Percentiles rank a stretch among this genome's conserved stretches.
phyloP scores from a whole-genome alignment of 2,329 filamentous ascomycete species.

The Geosmithia putterillii region DNA sequence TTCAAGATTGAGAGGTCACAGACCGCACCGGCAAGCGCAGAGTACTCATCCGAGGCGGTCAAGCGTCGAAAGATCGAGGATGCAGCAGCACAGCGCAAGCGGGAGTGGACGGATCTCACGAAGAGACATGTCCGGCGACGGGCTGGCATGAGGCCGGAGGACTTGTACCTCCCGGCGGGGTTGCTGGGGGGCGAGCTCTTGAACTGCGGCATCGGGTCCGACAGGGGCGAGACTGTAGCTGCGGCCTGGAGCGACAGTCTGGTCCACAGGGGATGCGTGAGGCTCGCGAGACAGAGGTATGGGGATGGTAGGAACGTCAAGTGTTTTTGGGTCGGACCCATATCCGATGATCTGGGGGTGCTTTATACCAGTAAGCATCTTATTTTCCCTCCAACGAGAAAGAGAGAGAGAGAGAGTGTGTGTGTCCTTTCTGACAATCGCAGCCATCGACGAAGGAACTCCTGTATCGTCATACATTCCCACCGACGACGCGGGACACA shows the following conservation, averaged over 20 bases:
- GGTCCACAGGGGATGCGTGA: conserved; percentile 25
- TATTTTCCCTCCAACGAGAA: neutral
- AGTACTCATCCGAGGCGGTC: conserved; percentile 46
- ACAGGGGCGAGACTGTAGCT: conserved; percentile 6
- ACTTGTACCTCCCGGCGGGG: conserved; percentile 11
- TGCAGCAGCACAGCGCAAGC: conserved; percentile 13
- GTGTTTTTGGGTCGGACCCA: conserved; percentile 28
- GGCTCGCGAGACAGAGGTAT: conserved; percentile 17
- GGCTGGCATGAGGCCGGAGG: conserved; percentile 18
- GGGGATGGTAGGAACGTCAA: conserved; percentile 21
- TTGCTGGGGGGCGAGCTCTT: conserved; percentile 14
- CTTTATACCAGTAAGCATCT: conserved; percentile 30
- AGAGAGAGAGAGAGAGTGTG: neutral
- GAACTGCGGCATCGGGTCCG: conserved; percentile 10
- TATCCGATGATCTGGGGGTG: conserved; percentile 13
- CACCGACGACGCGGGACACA: conserved; percentile 27
- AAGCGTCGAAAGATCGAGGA: conserved; percentile 40
- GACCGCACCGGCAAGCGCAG: conserved; percentile 32
- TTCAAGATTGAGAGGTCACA: conserved; percentile 53
- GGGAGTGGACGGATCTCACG: conserved; percentile 15
- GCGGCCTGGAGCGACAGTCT: conserved; percentile 25
- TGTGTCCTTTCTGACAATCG: conserved; percentile 7
- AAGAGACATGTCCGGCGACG: conserved; percentile 26
- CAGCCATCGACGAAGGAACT: conserved; percentile 17
- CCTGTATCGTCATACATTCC: conserved; percentile 28